Evolutionary conservation across 1,284 basidiomycete species (phyloP), one percentile per base, ranked within the genome.

Genomic region (Rhodotorula sp.): DNA sequence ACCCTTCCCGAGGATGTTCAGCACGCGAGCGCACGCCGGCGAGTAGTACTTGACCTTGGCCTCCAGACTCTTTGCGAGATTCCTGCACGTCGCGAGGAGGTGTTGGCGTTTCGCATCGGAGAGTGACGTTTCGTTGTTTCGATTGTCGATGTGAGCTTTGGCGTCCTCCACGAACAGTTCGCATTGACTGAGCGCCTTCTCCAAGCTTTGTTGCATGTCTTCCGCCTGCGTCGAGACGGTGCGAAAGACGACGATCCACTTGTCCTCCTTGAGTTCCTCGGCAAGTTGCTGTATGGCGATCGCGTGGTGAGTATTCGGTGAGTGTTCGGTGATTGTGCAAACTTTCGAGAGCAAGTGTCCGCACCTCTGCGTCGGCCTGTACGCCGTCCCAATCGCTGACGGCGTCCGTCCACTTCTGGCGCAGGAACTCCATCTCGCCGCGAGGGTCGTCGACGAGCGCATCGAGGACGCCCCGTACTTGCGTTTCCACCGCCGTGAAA

Each of bases 151-250:
- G 43, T 21, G 47, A n/a, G 45, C 58, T 49, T 60, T 6, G 54
- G 59, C 1, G 60, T 60, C 26, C 52, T 52, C 21, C 7, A 75
- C 68, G 50, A 76, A 76, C 6, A 89, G 89, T 83, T 92, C 89
- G 82, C 90, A 93, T 76, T 90, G 86, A 75, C 88, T 88, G 59
- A 95, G 88, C 12, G 90, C 91, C 80, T 93, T 95, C 83, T 97
- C 92, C 73, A 98, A 82, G 78, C 92, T 93, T 43, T 89, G 87
- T 92, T 98, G 95, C 93, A 98, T 95, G 43, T 91, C 92, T 79
- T 95, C 90, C 48, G 93, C 93, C 81, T 97, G 94, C 73, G 91
- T 89, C 19, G 89, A 90, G 56, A 93, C 93, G 50, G 91, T 93
- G 74, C 92, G 86, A 81, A 97, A 97, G n/a, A 97, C 90, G 15